A percentile compares a stretch with the other conserved stretches of the same genome.
phyloP scores from a whole-genome alignment of 441 rosid genomes.

The Erodium texanum region DNA sequence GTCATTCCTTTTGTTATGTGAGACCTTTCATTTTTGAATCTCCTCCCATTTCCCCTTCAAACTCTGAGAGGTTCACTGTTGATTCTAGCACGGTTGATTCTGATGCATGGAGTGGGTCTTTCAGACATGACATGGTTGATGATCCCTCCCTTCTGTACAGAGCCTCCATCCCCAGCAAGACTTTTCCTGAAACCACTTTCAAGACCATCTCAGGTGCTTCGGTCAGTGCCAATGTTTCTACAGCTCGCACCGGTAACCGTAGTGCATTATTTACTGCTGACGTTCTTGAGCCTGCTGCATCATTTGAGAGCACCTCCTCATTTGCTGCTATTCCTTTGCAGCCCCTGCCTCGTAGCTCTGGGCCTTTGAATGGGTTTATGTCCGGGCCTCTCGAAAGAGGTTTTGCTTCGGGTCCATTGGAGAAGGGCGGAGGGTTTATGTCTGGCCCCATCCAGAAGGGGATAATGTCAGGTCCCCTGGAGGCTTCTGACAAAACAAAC shows the following conservation, averaged over 20 bases:
- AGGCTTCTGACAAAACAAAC: conserved; percentile 59
- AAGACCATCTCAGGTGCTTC: conserved; percentile 92
- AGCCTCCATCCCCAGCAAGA: conserved; percentile 31
- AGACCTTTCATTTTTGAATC: conserved; percentile 77
- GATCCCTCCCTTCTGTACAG: conserved; percentile 54
- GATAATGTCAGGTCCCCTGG: conserved; percentile 94
- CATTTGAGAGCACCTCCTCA: conserved; percentile 90
- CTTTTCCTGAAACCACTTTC: conserved; percentile 74
- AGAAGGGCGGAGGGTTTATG: conserved; percentile 76
- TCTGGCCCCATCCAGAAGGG: conserved; percentile 91
- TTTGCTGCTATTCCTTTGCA: conserved; percentile 90
- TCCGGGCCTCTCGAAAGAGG: conserved; percentile 93
- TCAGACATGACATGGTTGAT: conserved; percentile 65
- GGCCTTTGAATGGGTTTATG: conserved; percentile 77
- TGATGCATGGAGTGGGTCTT: conserved; percentile 74
- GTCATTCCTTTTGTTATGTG: conserved; percentile 90
- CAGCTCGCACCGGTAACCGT: conserved; percentile 81
- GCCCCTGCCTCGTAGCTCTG: conserved; percentile 82
- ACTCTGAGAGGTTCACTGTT: conserved; percentile 87
- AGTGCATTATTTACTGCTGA: conserved; percentile 63
- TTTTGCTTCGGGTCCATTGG: conserved; percentile 85
- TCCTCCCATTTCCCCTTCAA: conserved; percentile 80
- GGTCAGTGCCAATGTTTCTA: conserved; percentile 90
- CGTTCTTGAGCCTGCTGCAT: conserved; percentile 76
- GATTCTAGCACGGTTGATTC: conserved; percentile 93